Conservation (phyloP, 495 filamentous ascomycete species). For the Geoglossum glabrum region DNA sequence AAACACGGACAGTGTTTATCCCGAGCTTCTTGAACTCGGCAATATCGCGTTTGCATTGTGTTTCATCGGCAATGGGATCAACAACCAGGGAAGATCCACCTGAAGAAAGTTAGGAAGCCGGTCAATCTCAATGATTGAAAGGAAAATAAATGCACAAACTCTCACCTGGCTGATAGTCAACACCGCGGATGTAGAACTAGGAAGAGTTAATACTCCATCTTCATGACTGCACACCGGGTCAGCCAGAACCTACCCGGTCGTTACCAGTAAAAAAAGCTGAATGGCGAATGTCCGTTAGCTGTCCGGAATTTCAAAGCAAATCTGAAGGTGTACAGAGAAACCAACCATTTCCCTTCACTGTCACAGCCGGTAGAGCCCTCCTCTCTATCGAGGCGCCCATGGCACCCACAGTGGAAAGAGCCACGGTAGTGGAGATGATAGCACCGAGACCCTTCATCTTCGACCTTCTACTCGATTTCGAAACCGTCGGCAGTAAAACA, state of each 20-base stretch:
- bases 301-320: background rate
- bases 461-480: background rate
- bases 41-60: slow-evolving; percentile 65
- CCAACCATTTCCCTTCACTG: slow-evolving; percentile 27
- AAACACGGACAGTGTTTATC: slow-evolving; percentile 26
- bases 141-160: background rate
- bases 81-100: slow-evolving; percentile 55
- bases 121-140: background rate
- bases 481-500: background rate
- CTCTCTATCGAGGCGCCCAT: slow-evolving; percentile 2
- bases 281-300: background rate
- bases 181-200: slow-evolving; percentile 73
- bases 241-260: slow-evolving; percentile 22
- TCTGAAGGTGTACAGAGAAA: background rate
- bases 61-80: slow-evolving; percentile 61
- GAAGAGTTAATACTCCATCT: background rate
- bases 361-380: slow-evolving; percentile 15
- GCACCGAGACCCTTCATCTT: slow-evolving; percentile 6
- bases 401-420: slow-evolving; percentile 2
- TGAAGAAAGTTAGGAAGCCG: background rate
- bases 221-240: background rate
- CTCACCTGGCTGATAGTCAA: slow-evolving; percentile 75
- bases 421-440: slow-evolving; percentile 3
- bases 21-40: slow-evolving; percentile 29
- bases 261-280: slow-evolving; percentile 72